phyloP scores from a whole-genome alignment of 78 protist genomes.

The Protostelium mycophagum region DNA sequence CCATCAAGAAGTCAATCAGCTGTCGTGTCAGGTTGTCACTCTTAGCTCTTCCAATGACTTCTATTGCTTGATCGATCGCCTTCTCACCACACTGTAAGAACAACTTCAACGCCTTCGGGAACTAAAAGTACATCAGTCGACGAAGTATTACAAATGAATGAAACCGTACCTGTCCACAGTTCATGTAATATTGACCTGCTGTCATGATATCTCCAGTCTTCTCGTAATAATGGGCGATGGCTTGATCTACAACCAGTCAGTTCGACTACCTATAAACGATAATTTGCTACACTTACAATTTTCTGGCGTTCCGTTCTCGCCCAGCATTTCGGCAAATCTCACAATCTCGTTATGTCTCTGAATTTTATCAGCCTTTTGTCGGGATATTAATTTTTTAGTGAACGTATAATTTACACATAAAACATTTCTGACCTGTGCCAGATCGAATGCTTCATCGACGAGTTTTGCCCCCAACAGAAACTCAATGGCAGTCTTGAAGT shows the following conservation, averaged over 20 bases:
- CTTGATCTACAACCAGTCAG: background rate
- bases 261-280: background rate
- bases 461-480: conserved; percentile 41
- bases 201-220: background rate
- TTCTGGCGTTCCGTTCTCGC: conserved; percentile 16
- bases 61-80: background rate
- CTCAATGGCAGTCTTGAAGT: conserved; percentile 47
- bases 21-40: conserved; percentile 33
- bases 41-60: conserved; percentile 60
- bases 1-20: conserved; percentile 68
- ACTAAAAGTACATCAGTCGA: background rate
- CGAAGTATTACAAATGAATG: background rate
- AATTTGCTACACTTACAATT: conserved; percentile 6
- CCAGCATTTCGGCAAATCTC: conserved; percentile 19
- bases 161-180: conserved; percentile 4
- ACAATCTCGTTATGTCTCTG: conserved; percentile 23
- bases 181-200: conserved; percentile 34
- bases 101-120: background rate
- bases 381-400: no score
- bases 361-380: no score
- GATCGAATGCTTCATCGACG: conserved; percentile 48
- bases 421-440: conserved; percentile 26
- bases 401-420: background rate
- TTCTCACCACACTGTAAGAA: background rate
- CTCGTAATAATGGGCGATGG: conserved; percentile 42